A percentile compares a stretch with the other conserved stretches of the same genome.
Conservation (phyloP, 2,329 filamentous ascomycete genomes). For the Polytolypa hystricis region DNA sequence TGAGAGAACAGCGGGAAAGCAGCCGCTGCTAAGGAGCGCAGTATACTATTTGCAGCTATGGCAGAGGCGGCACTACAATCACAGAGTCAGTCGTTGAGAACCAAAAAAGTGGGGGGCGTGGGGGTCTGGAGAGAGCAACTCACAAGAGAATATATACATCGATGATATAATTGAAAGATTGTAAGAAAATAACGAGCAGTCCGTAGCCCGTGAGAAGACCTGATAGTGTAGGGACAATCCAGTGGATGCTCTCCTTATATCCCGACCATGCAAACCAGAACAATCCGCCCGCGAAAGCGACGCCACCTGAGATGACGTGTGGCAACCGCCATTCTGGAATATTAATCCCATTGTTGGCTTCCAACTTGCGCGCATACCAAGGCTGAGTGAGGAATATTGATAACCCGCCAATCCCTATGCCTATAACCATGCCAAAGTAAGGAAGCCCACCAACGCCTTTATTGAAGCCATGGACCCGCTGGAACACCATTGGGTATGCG, state of each 20-base stretch:
- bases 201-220: slow-evolving; percentile 37
- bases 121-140: slow-evolving; percentile 4
- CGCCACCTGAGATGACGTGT: slow-evolving; percentile 36
- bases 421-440: slow-evolving; percentile 34
- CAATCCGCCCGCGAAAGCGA: slow-evolving; percentile 33
- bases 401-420: slow-evolving; percentile 30
- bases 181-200: slow-evolving; percentile 38
- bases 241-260: slow-evolving; percentile 23
- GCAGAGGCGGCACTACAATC: slow-evolving; percentile 36
- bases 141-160: slow-evolving; percentile 25
- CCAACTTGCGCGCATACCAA: slow-evolving; percentile 27
- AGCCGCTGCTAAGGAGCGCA: slow-evolving; percentile 32
- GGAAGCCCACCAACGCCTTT: slow-evolving; percentile 31
- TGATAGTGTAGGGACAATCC: slow-evolving; percentile 32
- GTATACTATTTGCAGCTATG: slow-evolving; percentile 40
- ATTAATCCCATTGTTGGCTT: slow-evolving; percentile 21
- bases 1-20: slow-evolving; percentile 28
- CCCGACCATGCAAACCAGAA: slow-evolving; percentile 36
- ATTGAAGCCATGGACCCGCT: slow-evolving; percentile 17
- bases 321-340: slow-evolving; percentile 35
- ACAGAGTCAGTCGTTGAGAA: slow-evolving; percentile 2
- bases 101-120: background rate
- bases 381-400: slow-evolving; percentile 32
- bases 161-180: slow-evolving; percentile 37
- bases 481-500: slow-evolving; percentile 23